Base-by-base conservation (phyloP, 371 early-diverging fungal species). In the Conidiobolus coronatus region DNA sequence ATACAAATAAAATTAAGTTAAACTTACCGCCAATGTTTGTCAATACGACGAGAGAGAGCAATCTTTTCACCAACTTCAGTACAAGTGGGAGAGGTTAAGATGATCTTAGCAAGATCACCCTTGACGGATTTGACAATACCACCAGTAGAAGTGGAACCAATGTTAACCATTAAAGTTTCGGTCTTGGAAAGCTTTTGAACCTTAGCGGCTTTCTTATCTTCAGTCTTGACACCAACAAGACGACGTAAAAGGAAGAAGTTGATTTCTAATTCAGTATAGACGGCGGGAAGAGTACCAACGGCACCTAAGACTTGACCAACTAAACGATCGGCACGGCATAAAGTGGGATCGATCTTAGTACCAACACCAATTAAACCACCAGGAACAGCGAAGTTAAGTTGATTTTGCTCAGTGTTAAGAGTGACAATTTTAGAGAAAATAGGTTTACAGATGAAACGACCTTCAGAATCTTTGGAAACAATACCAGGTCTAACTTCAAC, bases 301-400 rank as follows among this genome's bases (percentile, higher is more conserved):
- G 81, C 67, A 17, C 99, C 99, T 56, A 99, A 71, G 0, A 99
- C 48, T 62, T 98, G 95, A 52, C 99, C 99, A 43, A 98, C 92
- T 42, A 99, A 75, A 63, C 92, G 86, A 75, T 99, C 99, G 47
- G 87, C 92, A 70, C 97, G 85, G 70, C 98, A 98, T 40, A 96
- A 74, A 12, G 88, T 86, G 34, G 99, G 99, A 67, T 99, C 99
- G 62, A 99, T 78, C 55, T 81, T 71, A 33, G 99, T 99, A 51
- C 99, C 99, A 45, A 99, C 98, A 73, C 96, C 99, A 56, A 99
- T 99, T 44, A 99, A 74, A 52, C 99, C 99, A 52, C 99, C 99
- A 21, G 99, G 98, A 50, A 96, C 91, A 39, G 99, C 99, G 67
- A 93, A 91, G 59, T 91, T 70, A 40, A 99, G 70, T 48, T 75